phyloP scores from a whole-genome alignment of 495 filamentous ascomycete species.

The Alectoria sarmentosa region DNA sequence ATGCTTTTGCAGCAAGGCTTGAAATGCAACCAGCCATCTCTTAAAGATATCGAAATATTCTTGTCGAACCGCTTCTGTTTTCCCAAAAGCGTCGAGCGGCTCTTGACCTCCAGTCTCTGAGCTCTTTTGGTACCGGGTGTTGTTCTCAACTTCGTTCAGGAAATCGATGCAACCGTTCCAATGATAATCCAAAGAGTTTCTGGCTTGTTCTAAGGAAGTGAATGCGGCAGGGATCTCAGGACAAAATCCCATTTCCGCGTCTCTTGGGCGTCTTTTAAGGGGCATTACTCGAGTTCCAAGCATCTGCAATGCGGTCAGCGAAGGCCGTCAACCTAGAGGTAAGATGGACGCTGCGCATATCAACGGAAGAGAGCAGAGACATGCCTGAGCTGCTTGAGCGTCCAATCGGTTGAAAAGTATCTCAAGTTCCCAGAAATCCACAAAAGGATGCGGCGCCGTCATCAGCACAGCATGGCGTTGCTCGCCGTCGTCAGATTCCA shows the following conservation, averaged over 20 bases:
- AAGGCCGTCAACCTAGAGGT: not conserved
- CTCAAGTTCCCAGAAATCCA: constrained; percentile 17
- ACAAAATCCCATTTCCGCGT: constrained; percentile 15
- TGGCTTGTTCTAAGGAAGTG: constrained; percentile 22
- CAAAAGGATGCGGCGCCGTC: constrained; percentile 8
- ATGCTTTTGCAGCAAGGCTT: constrained; percentile 8
- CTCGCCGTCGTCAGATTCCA: constrained; percentile 8
- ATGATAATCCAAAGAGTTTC: constrained; percentile 24
- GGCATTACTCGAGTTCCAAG: constrained; percentile 16
- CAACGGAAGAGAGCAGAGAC: not conserved
- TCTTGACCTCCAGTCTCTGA: not conserved
- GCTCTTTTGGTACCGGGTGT: not conserved
- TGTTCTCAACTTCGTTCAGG: not conserved
- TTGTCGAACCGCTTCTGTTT: not conserved
- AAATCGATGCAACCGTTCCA: constrained; percentile 14
- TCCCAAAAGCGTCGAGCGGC: not conserved
- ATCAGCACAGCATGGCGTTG: not conserved
- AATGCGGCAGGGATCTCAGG: constrained; percentile 19
- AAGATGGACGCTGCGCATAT: not conserved
- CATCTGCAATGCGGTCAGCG: constrained; percentile 15
- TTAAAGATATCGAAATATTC: not conserved
- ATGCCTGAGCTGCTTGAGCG: constrained; percentile 15
- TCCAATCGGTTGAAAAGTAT: constrained; percentile 24
- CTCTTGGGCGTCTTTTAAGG: not conserved
- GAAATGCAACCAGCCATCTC: constrained; percentile 15